Evolutionary conservation across 306 rosid species (phyloP), one percentile per base, ranked within the genome.

Genomic region (Trichosanthes cucumerina): DNA sequence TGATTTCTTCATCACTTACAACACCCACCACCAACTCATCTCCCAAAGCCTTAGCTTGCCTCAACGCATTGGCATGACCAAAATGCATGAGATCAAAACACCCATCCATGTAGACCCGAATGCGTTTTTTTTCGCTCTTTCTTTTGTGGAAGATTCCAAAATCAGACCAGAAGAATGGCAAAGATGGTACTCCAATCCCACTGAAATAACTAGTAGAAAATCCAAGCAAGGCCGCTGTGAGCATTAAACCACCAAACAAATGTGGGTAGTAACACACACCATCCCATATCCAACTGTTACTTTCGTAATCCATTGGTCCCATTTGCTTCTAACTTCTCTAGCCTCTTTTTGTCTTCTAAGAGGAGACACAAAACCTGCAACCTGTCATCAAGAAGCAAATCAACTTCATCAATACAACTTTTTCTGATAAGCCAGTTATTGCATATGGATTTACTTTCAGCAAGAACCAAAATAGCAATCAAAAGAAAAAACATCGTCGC

Each of bases 81-180:
- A 91, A 96, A 85, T 96, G 99, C 99, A 96, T 96, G 80, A 96
- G 96, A 88, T 96, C 99, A 81, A 96, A 96, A 81, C 99, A 96
- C 0, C 99, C 99, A 85, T 96, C 99, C 98, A 96, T 96, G 83
- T 96, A 96, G 65, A 96, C 98, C 59, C 99, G 91, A 81, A 91
- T 80, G 31, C 90, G 96, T 88, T 86, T 92, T 86, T 88, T 90
- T 71, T 87, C 91, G 1, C 80, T 76, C 84, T 79, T 96, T 90
- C 86, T 93, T 85, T 90, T 88, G 66, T 79, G 89, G 72, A 92
- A 90, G 79, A 92, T 84, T 84, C 96, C 90, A 21, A 86, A 81
- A 87, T 89, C 87, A 7, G 96, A 86, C 97, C 90, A 87, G 58
- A 89, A 80, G 44, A 58, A 84, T 5, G 97, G 89, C 76, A 91